phyloP scores from a whole-genome alignment of 345 rosid genomes.

The Nephelium lappaceum region DNA sequence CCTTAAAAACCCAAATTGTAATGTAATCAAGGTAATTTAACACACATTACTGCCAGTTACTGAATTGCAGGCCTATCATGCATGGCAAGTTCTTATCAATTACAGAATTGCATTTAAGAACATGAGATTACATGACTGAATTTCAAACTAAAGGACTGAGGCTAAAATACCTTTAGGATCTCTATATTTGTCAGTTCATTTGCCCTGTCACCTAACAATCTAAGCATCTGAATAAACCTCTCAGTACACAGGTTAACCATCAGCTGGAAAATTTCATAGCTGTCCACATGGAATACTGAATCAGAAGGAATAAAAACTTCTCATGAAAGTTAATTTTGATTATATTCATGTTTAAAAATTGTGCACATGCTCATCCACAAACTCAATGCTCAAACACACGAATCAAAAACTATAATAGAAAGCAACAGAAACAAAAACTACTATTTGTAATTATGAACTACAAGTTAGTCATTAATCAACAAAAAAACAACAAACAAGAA shows the following conservation, averaged over 20 bases:
- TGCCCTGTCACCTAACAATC: constrained; percentile 93
- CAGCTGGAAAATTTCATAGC: constrained; percentile 98
- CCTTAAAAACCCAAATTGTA: neutral
- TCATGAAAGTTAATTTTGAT: neutral
- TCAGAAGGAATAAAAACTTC: constrained; percentile 12
- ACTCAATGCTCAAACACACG: neutral
- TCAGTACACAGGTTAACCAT: constrained; percentile 98
- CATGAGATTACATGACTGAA: constrained; percentile 1
- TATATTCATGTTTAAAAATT: neutral
- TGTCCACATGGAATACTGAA: constrained; percentile 45
- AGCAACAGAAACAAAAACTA: constrained; percentile 14
- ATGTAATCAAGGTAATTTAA: constrained; percentile 2
- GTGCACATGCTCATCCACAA: neutral
- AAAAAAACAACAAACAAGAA: neutral
- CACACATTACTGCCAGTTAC: neutral
- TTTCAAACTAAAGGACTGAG: constrained; percentile 11
- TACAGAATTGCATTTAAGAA: neutral
- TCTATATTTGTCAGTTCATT: constrained; percentile 91
- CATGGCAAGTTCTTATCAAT: constrained; percentile 6
- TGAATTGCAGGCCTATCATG: neutral
- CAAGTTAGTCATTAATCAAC: constrained; percentile 1
- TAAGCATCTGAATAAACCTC: constrained; percentile 99
- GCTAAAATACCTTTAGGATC: constrained; percentile 78
- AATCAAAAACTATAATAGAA: neutral
- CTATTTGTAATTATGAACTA: neutral